A percentile compares a stretch with the other conserved stretches of the same genome.
These are phyloP conservation scores for Ophiostoma fasciatum DNA, from an alignment of 2,329 filamentous ascomycete species.

Conservation along the genomic window DNA sequence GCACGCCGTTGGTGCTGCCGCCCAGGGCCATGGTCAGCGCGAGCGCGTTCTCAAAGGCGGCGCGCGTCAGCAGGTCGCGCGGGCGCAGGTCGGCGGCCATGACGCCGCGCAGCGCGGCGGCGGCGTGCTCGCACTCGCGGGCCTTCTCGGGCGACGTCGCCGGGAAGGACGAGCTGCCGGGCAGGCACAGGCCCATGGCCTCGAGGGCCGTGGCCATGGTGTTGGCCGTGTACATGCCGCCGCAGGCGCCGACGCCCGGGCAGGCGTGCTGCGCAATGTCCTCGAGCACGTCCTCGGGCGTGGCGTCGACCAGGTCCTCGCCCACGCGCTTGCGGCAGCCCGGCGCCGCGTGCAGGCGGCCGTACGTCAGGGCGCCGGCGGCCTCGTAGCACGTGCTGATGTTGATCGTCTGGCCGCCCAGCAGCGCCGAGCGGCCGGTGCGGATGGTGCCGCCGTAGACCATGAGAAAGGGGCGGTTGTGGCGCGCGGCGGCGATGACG, in stretches of 20 bases:
- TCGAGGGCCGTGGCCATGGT: slow-evolving; percentile 88
- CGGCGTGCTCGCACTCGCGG: slow-evolving; percentile 71
- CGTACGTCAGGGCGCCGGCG: slow-evolving; percentile 67
- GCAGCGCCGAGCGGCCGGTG: slow-evolving; percentile 65
- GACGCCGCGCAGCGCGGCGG: slow-evolving; percentile 60
- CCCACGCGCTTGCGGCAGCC: slow-evolving; percentile 6
- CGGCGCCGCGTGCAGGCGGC: slow-evolving; percentile 53
- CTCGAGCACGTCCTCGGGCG: slow-evolving; percentile 62
- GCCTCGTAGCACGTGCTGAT: slow-evolving; percentile 83
- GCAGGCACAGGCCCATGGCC: slow-evolving; percentile 70
- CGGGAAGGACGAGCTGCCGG: slow-evolving; percentile 72
- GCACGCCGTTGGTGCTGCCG: slow-evolving; percentile 75
- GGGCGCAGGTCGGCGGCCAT: slow-evolving; percentile 76
- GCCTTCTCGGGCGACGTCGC: slow-evolving; percentile 70
- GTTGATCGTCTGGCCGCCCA: slow-evolving; percentile 68
- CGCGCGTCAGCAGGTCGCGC: slow-evolving; percentile 63
- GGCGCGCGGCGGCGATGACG: slow-evolving; percentile 77
- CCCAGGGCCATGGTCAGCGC: slow-evolving; percentile 88
- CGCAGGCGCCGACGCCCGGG: slow-evolving; percentile 58
- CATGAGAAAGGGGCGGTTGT: slow-evolving; percentile 89
- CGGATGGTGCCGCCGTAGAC: slow-evolving; percentile 87
- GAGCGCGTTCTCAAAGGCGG: slow-evolving; percentile 74
- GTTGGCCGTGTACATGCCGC: slow-evolving; percentile 83
- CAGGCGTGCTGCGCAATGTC: slow-evolving; percentile 73
- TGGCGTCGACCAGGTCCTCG: slow-evolving; percentile 37